A percentile compares a stretch with the other conserved stretches of the same genome.
Evolutionary conservation across 2,329 filamentous ascomycete species (phyloP).

Genomic region (Immersiporthe knoxdaviesiana): DNA sequence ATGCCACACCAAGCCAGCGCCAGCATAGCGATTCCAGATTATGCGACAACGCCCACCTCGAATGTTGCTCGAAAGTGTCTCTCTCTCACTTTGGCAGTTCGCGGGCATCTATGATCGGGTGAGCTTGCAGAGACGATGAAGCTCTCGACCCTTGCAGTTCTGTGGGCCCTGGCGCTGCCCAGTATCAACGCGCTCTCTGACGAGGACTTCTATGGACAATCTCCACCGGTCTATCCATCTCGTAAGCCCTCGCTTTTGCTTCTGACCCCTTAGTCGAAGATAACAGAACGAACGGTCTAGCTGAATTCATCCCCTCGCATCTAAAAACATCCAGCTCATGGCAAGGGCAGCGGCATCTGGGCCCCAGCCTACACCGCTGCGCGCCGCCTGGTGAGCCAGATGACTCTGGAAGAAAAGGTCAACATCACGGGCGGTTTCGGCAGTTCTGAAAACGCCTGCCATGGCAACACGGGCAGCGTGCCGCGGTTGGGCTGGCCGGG

Average conservation of each 20-base stretch:
- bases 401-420: slow-evolving; percentile 69
- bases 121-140: slow-evolving; percentile 17
- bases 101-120: too few species aligned
- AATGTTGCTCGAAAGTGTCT: not conserved
- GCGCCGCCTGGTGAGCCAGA: slow-evolving; percentile 57
- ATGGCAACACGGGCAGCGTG: slow-evolving; percentile 51
- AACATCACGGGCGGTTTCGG: slow-evolving; percentile 50
- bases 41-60: not conserved
- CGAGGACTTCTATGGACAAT: slow-evolving; percentile 28
- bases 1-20: not conserved
- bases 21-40: not conserved
- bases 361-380: slow-evolving; percentile 62
- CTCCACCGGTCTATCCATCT: slow-evolving; percentile 28
- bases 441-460: slow-evolving; percentile 53
- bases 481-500: slow-evolving; percentile 51
- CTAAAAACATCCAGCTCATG: slow-evolving; percentile 27
- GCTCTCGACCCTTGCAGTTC: not conserved
- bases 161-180: slow-evolving; percentile 3
- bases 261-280: not conserved
- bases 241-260: slow-evolving; percentile 33
- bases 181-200: slow-evolving; percentile 14
- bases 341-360: slow-evolving; percentile 50
- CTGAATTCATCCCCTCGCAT: too few species aligned
- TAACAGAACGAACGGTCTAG: too few species aligned
- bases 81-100: not conserved